A percentile compares a stretch with the other conserved stretches of the same genome.
Conservation (phyloP, 2,329 filamentous ascomycete genomes). For the Zasmidium citrigriseum region DNA sequence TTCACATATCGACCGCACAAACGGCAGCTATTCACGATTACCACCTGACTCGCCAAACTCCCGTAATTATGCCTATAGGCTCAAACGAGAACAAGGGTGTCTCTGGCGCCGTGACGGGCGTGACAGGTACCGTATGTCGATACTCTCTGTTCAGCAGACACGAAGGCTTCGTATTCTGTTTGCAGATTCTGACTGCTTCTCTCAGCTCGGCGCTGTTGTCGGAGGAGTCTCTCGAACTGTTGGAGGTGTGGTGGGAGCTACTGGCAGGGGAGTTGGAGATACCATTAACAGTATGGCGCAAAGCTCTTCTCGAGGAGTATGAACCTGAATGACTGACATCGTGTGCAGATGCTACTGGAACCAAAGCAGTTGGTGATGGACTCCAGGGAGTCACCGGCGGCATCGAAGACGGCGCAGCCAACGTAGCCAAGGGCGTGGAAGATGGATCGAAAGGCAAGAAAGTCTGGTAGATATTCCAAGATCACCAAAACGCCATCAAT, state of each 20-base stretch:
- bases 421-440: constrained; percentile 47
- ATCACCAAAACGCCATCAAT: too few relatives aligned
- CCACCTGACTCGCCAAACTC: not conserved
- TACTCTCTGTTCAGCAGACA: not conserved
- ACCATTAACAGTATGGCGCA: constrained; percentile 41
- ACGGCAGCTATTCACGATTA: too few relatives aligned
- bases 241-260: constrained; percentile 53
- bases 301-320: not conserved
- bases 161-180: not conserved
- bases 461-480: not conserved
- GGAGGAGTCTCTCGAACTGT: constrained; percentile 55
- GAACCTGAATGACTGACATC: not conserved
- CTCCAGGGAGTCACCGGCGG: constrained; percentile 44
- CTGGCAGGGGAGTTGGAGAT: constrained; percentile 47
- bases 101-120: constrained; percentile 29
- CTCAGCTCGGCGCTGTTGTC: constrained; percentile 50
- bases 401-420: constrained; percentile 43
- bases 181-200: not conserved
- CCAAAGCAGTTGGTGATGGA: constrained; percentile 44
- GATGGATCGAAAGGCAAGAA: constrained; percentile 30
- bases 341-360: constrained; percentile 40
- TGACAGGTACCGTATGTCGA: constrained; percentile 30
- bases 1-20: too few relatives aligned
- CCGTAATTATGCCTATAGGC: constrained; percentile 8
- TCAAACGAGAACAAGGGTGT: constrained; percentile 25